A percentile compares a stretch with the other conserved stretches of the same genome.
These are phyloP conservation scores for Metschnikowia hibisci DNA, from an alignment of 805 yeast genomes.

Conservation along the genomic window DNA sequence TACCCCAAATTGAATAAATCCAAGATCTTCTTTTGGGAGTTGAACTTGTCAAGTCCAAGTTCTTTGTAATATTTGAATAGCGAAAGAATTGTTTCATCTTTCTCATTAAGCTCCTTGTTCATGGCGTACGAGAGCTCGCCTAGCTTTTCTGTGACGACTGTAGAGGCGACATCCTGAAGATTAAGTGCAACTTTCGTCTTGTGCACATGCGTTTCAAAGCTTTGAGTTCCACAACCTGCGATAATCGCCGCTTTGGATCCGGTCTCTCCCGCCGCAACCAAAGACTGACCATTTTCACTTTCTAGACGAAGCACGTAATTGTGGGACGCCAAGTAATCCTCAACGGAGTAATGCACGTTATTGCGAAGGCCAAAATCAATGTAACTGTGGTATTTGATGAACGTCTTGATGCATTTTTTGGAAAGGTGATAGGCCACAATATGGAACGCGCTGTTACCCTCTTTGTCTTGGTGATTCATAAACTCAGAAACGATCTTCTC, in stretches of 20 bases:
- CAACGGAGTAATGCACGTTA: slow-evolving; percentile 23
- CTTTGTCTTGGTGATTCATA: slow-evolving; percentile 83
- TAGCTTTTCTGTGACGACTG: slow-evolving; percentile 35
- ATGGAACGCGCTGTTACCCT: slow-evolving; percentile 93
- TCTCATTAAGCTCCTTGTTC: slow-evolving; percentile 35
- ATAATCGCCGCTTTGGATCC: slow-evolving; percentile 5
- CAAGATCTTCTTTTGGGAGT: slow-evolving; percentile 27
- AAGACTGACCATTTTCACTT: slow-evolving; percentile 5
- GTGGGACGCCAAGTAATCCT: slow-evolving; percentile 28
- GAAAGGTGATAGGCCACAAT: slow-evolving; percentile 60
- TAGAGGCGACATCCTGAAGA: slow-evolving; percentile 31
- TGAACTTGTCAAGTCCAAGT: slow-evolving; percentile 24
- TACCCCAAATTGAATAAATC: slow-evolving; percentile 31
- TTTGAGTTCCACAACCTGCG: slow-evolving; percentile 19
- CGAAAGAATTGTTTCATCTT: slow-evolving; percentile 30
- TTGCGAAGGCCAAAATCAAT: slow-evolving; percentile 25
- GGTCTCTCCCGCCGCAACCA: slow-evolving; percentile 8
- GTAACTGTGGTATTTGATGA: slow-evolving; percentile 23
- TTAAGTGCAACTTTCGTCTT: slow-evolving; percentile 33
- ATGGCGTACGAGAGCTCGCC: slow-evolving; percentile 36
- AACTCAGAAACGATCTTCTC: slow-evolving; percentile 40
- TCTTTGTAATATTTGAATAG: slow-evolving; percentile 24
- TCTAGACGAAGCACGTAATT: slow-evolving; percentile 25
- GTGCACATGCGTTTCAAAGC: slow-evolving; percentile 37
- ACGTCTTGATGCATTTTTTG: slow-evolving; percentile 23